These are phyloP conservation scores for Juglanconis oblonga DNA, from an alignment of 2,329 filamentous ascomycete genomes.

Conservation along the genomic window DNA sequence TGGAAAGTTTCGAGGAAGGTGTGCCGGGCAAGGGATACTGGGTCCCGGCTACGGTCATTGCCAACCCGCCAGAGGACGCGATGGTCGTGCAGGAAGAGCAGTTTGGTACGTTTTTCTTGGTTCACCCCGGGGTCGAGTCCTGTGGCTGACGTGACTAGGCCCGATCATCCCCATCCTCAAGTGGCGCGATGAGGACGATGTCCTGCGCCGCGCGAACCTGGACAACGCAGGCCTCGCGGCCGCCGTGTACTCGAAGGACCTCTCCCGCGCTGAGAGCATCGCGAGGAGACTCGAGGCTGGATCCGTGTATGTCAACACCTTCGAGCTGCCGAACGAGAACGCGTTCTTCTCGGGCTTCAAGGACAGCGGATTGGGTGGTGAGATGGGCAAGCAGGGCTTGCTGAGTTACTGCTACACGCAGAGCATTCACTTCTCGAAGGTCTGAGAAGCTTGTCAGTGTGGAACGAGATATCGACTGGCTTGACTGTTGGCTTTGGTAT, in stretches of 20 bases:
- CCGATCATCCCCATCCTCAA: conserved; percentile 62
- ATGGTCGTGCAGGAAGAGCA: conserved; percentile 57
- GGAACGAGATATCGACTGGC: not conserved
- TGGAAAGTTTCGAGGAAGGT: conserved; percentile 46
- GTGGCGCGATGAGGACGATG: conserved; percentile 60
- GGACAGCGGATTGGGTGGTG: conserved; percentile 32
- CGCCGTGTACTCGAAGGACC: conserved; percentile 55
- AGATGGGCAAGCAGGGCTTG: conserved; percentile 33
- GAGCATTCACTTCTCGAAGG: conserved; percentile 30
- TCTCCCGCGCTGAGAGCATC: conserved; percentile 47
- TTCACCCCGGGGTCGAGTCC: not conserved
- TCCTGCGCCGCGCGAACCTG: conserved; percentile 53
- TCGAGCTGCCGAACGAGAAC: conserved; percentile 28
- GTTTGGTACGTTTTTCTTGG: conserved; percentile 42
- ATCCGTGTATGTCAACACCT: conserved; percentile 57
- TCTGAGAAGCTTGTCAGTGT: not conserved
- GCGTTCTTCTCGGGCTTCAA: conserved; percentile 32
- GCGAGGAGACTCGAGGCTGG: conserved; percentile 55
- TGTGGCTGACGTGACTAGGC: conserved; percentile 28
- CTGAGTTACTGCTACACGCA: conserved; percentile 31
- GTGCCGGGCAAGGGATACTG: conserved; percentile 48
- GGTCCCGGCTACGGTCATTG: conserved; percentile 56
- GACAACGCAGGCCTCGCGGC: conserved; percentile 52
- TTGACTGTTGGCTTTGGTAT: no score
- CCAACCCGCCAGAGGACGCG: conserved; percentile 53